Conservation (phyloP, 352 stramenopile genomes). For the Pythium plurisporium region DNA sequence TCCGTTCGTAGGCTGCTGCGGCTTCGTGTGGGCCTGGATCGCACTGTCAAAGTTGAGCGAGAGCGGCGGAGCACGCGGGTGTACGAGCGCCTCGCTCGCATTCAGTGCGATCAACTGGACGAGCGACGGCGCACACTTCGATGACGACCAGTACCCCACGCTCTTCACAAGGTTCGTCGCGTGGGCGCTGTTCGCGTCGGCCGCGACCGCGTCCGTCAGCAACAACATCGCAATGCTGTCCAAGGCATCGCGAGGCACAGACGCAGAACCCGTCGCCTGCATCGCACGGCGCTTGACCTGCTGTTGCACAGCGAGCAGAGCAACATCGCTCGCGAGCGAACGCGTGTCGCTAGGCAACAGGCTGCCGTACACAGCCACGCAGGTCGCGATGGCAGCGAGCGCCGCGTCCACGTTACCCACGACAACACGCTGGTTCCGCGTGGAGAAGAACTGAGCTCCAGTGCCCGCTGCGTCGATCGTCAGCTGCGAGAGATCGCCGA, state of each 20-base stretch:
- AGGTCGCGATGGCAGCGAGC: slow-evolving; percentile 47
- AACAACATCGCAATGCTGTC: slow-evolving; percentile 49
- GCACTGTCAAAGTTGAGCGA: slow-evolving; percentile 42
- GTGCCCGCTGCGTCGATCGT: slow-evolving; percentile 19
- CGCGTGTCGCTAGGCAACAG: slow-evolving; percentile 45
- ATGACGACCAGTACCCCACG: slow-evolving; percentile 52
- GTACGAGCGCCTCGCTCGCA: slow-evolving; percentile 60
- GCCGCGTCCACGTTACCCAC: slow-evolving; percentile 44
- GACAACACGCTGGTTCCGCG: slow-evolving; percentile 40
- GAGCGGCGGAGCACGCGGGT: slow-evolving; percentile 68
- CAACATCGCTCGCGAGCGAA: slow-evolving; percentile 39
- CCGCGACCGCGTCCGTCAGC: slow-evolving; percentile 48
- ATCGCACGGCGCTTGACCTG: slow-evolving; percentile 24
- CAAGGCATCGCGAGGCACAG: slow-evolving; percentile 6
- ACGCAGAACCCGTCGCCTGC: background rate
- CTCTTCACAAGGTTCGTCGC: slow-evolving; percentile 48
- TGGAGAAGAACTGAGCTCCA: slow-evolving; percentile 45
- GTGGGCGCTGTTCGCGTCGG: slow-evolving; percentile 49
- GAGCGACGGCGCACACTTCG: slow-evolving; percentile 21
- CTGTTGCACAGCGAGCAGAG: slow-evolving; percentile 34
- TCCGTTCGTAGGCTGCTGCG: background rate
- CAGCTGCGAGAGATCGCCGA: slow-evolving; percentile 46
- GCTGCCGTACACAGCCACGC: slow-evolving; percentile 55
- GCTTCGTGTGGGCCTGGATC: slow-evolving; percentile 11
- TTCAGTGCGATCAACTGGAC: slow-evolving; percentile 56